Conservation (phyloP, 306 rosid species). For the Glycine tomentella region DNA sequence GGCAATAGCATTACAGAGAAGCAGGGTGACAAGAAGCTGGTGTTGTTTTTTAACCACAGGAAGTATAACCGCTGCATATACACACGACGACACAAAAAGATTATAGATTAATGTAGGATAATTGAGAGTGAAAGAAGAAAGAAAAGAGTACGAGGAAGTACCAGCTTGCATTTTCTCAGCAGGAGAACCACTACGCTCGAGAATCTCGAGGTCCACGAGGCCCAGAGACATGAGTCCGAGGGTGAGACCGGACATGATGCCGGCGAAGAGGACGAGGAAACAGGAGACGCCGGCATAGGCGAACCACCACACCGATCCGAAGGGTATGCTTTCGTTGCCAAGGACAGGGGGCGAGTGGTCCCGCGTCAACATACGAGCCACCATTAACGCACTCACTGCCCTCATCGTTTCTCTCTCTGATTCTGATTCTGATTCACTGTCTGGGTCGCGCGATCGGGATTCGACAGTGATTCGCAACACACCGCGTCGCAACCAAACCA, state of each 20-base stretch:
- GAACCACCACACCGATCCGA: constrained; percentile 75
- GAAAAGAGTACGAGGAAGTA: not conserved
- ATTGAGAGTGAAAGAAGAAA: not conserved
- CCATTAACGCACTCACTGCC: constrained; percentile 58
- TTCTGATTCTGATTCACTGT: not conserved
- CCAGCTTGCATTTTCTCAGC: constrained; percentile 92
- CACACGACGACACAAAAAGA: not conserved
- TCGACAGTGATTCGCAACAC: too few relatives aligned
- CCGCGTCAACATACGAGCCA: constrained; percentile 66
- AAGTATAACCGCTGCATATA: constrained; percentile 70
- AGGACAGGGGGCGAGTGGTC: constrained; percentile 32
- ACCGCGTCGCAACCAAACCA: too few relatives aligned
- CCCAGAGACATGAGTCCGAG: constrained; percentile 98
- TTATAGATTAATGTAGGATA: not conserved
- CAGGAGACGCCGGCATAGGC: constrained; percentile 74
- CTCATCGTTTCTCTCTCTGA: constrained; percentile 48
- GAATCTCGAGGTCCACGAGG: constrained; percentile 94
- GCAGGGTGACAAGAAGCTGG: constrained; percentile 95
- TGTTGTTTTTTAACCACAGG: constrained; percentile 97
- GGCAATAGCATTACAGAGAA: constrained; percentile 88
- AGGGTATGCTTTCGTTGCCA: constrained; percentile 50
- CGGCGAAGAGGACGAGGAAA: constrained; percentile 82
- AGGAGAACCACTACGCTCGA: constrained; percentile 83
- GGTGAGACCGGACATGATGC: constrained; percentile 96
- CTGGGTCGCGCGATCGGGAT: too few relatives aligned